These are phyloP conservation scores for Zanthoxylum bungeanum DNA, from an alignment of 345 rosid genomes.

Conservation along the genomic window DNA sequence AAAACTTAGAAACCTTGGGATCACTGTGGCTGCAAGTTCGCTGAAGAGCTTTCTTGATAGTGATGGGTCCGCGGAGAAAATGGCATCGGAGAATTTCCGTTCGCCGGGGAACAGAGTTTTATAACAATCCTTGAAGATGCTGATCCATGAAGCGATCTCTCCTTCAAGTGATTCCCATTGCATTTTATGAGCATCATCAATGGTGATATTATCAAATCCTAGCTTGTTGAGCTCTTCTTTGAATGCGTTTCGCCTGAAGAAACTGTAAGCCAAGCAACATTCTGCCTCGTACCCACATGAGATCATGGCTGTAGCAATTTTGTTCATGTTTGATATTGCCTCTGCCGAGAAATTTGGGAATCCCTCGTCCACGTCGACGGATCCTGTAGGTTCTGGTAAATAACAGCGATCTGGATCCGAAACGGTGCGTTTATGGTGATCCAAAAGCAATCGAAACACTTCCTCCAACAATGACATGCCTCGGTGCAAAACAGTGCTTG, in stretches of 20 bases:
- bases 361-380: constrained; percentile 25
- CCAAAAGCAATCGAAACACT: constrained; percentile 59
- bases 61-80: constrained; percentile 33
- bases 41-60: constrained; percentile 41
- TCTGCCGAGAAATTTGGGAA: constrained; percentile 47
- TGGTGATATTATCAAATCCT: constrained; percentile 56
- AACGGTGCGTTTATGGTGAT: constrained; percentile 17
- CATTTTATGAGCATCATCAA: constrained; percentile 71
- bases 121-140: constrained; percentile 48
- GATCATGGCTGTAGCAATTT: constrained; percentile 60
- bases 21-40: constrained; percentile 44
- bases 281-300: constrained; percentile 65
- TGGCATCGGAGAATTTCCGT: constrained; percentile 35
- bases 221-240: constrained; percentile 40
- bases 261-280: constrained; percentile 49
- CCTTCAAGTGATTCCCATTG: constrained; percentile 70
- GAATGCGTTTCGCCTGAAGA: constrained; percentile 51
- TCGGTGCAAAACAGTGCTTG: constrained; percentile 46
- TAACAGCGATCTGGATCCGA: constrained; percentile 23
- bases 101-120: constrained; percentile 44
- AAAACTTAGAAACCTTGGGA: constrained; percentile 54
- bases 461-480: constrained; percentile 62
- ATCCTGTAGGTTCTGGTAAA: constrained; percentile 4
- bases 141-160: constrained; percentile 65
- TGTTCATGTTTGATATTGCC: constrained; percentile 37